Evolutionary conservation across 805 yeast genomes (phyloP), one percentile per base, ranked within the genome.

Genomic region (Teunomyces gatunensis): DNA sequence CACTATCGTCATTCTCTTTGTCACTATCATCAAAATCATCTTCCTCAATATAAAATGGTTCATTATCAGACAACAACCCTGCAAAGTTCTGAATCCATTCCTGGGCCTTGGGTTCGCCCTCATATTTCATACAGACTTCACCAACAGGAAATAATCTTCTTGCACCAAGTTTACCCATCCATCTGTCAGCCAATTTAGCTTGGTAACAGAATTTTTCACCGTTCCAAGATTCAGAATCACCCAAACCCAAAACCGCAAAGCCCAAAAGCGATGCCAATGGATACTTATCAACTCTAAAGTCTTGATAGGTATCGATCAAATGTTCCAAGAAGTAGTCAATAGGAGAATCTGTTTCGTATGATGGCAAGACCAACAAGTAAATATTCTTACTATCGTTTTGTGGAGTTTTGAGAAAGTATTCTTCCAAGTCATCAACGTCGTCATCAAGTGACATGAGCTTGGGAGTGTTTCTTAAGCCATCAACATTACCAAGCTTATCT

Each of bases 321-420:
- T 87, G 83, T 57, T 88, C 95, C 47, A 90, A 69, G 64, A 89
- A 89, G 60, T 82, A 91, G 64, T 90, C 97, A 28, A 91, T 75
- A 11, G 97, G 97, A 1, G 95, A 87, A 63, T 90, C 97, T 0
- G 91, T 87, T 54, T 89, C 97, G 61, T 90, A 90, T 0, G 96
- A 89, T 1, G 97, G 97, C 28, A 90, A 71, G 12, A 90, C 88
- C 49, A 90, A 54, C 32, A 91, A 61, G 58, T 89, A 90, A 10
- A 89, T 67, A 35, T 79, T 67, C 46, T 81, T 77, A 10, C 53
- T 51, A 23, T 54, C 59, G 36, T 57, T 54, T 6, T 53, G 51
- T 5, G 96, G 95, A 9, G 81, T 75, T 44, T 77, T 78, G 41
- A 88, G 73, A 61, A 90, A 90, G 63, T 80, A 90, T 49, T 86